Evolutionary conservation across 768 basidiomycete species (phyloP), one percentile per base, ranked within the genome.

Genomic region (Austroboletus festivus): DNA sequence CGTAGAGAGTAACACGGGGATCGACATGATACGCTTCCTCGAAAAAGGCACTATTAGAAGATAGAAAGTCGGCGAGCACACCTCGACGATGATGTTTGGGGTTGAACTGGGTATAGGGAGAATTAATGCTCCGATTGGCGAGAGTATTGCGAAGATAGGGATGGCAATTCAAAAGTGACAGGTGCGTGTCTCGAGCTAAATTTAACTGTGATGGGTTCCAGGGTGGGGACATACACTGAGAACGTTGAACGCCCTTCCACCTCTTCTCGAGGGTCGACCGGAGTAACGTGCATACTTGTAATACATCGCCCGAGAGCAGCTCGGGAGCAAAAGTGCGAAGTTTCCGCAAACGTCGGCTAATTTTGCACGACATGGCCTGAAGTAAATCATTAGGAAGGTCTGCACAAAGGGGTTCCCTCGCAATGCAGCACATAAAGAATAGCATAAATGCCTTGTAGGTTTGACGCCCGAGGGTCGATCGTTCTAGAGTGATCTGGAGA

Each of bases 401-500:
- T 8, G 26, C 21, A 16, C 22, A 9, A 10, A 51, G 5, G 15
- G 44, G 48, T 11, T 41, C 24, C n/a, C 26, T 18, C 0, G 58
- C 37, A 33, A 64, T 19, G 19, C 21, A 5, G 7, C 53, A 24
- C 48, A 62, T 48, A 47, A 66, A 58, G 40, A 61, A 68, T 0
- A 63, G 20, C 41, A 67, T 63, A 49, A 70, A 70, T 2, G 40
- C 31, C 26, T 70, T 70, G 56, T 70, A 70, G 9, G 58, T 43
- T 10, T 30, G 30, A 13, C 24, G 18, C 6, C 54, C 57, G 10
- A 47, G 19, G 40, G n/a, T 40, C 26, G 55, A 53, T 42, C 49
- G 49, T 23, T 44, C 44, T 24, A 69, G 57, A 0, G 70, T 64
- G 0, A 65, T 72, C 54, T 76, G 74, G 21, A 76, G 48, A 1